Evolutionary conservation across 805 yeast species (phyloP), one percentile per base, ranked within the genome.

Genomic region (Diddensiella transvaalensis): DNA sequence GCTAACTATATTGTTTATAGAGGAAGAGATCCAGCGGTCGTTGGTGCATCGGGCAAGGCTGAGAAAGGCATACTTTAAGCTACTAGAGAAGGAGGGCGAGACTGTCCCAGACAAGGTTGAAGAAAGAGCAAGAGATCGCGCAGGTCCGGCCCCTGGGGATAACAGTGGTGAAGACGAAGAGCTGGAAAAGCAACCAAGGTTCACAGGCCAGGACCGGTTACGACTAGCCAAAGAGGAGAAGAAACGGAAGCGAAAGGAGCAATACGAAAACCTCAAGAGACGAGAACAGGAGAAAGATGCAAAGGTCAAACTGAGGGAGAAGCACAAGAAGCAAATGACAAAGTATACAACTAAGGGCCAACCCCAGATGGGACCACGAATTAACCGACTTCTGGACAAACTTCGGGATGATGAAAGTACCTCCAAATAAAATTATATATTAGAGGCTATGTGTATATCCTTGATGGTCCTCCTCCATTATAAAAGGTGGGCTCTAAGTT

Each of bases 301-400:
- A 26, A 42, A 47, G 37, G 44, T 23, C 37, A 62, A 63, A 33
- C 68, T 70, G 60, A 67, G 76, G 58, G 76, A 70, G 61, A 69
- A 58, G 29, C 76, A 75, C 56, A 70, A 75, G 23, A 72, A 76
- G 50, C 65, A 59, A 19, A 56, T 82, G 44, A 68, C 73, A 5
- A 72, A 75, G 49, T 81, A 72, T 52, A 90, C 96, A 1, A 73
- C 73, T 58, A 62, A 70, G 2, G 98, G 98, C 0, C 98, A 90
- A 64, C 97, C 97, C 2, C 67, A 79, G 40, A 87, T 90, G 91
- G 96, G 88, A 0, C 95, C 96, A 13, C 78, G 95, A 65, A 87
- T 90, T 49, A 83, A 80, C 48, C 78, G 80, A 57, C 70, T 90
- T 39, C 72, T 90, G 42, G 93, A 85, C 46, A 87, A 88, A 65